Percentiles rank a stretch among this genome's conserved stretches.
These are phyloP conservation scores for Epichloe gansuensis DNA, from an alignment of 2,329 filamentous ascomycete species.

Conservation along the genomic window DNA sequence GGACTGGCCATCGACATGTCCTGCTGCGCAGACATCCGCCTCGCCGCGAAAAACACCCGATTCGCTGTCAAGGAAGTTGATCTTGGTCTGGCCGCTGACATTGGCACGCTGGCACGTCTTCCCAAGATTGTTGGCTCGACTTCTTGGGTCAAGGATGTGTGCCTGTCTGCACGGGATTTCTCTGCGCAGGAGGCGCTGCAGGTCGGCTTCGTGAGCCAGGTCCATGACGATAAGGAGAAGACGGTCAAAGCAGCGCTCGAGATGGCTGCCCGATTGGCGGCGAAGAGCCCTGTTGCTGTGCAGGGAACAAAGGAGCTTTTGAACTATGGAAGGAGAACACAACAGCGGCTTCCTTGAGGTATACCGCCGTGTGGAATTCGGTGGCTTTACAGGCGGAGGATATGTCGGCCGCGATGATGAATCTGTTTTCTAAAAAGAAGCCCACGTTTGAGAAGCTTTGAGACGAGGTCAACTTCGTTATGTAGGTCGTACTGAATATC, in stretches of 20 bases:
- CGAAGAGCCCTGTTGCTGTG: constrained; percentile 79
- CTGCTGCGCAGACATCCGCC: constrained; percentile 57
- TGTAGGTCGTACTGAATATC: not conserved
- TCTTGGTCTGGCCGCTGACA: constrained; percentile 68
- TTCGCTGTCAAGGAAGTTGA: constrained; percentile 74
- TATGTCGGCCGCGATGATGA: constrained; percentile 60
- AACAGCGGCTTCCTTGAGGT: constrained; percentile 67
- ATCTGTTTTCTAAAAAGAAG: constrained; percentile 65
- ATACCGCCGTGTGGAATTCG: constrained; percentile 81
- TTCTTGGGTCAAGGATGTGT: constrained; percentile 72
- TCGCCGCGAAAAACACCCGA: constrained; percentile 46
- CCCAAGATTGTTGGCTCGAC: constrained; percentile 60
- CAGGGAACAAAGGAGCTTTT: constrained; percentile 79
- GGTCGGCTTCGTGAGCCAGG: constrained; percentile 58
- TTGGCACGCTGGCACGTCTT: constrained; percentile 61
- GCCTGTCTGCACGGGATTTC: constrained; percentile 59
- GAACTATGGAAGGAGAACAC: constrained; percentile 71
- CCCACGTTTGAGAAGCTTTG: constrained; percentile 79
- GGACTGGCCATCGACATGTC: constrained; percentile 68
- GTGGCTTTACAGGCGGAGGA: constrained; percentile 73
- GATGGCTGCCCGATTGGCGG: constrained; percentile 53
- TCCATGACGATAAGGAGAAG: constrained; percentile 49
- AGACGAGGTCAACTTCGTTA: not conserved
- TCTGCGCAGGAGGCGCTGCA: constrained; percentile 53
- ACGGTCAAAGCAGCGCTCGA: constrained; percentile 51